Percentiles rank a stretch among this genome's conserved stretches.
Evolutionary conservation across 345 rosid species (phyloP).

Genomic region (Linum lewisii): DNA sequence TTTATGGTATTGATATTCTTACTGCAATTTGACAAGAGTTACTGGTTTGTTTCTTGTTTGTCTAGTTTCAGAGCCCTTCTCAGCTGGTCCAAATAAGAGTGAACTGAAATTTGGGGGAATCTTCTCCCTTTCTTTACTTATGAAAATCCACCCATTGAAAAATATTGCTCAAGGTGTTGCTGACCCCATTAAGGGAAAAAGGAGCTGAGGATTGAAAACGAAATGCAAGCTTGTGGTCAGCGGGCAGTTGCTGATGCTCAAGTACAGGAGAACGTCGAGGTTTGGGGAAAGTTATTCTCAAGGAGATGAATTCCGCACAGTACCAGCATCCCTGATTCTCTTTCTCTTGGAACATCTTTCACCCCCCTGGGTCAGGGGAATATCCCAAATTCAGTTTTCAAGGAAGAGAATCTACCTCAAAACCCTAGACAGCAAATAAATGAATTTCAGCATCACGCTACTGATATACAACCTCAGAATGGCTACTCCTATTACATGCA

Average conservation of each 20-base stretch:
- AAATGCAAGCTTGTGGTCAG: slow-evolving; percentile 16
- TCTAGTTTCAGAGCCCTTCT: slow-evolving; percentile 44
- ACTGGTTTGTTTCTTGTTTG: not conserved
- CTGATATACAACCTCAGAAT: slow-evolving; percentile 42
- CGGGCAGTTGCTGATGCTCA: slow-evolving; percentile 27
- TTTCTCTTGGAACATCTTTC: slow-evolving; percentile 44
- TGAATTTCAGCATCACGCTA: slow-evolving; percentile 37
- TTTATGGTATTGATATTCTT: not conserved
- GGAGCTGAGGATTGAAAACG: slow-evolving; percentile 17
- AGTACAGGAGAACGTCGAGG: slow-evolving; percentile 39
- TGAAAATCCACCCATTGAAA: slow-evolving; percentile 46
- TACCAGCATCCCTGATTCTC: slow-evolving; percentile 40
- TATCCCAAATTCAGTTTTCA: slow-evolving; percentile 34
- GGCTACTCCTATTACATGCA: slow-evolving; percentile 63
- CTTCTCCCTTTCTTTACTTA: slow-evolving; percentile 95
- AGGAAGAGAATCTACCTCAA: slow-evolving; percentile 30
- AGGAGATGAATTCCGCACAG: slow-evolving; percentile 47
- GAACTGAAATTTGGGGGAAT: slow-evolving; percentile 69
- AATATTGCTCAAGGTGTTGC: slow-evolving; percentile 18
- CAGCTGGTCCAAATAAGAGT: slow-evolving; percentile 69
- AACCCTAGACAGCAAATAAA: slow-evolving; percentile 25
- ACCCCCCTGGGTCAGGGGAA: slow-evolving; percentile 52
- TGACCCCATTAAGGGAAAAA: too few relatives aligned
- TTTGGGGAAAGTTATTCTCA: slow-evolving; percentile 42
- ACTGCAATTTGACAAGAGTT: not conserved